Evolutionary conservation across 1,284 basidiomycete species (phyloP), one percentile per base, ranked within the genome.

Genomic region (Sanghuangporus weigelae): DNA sequence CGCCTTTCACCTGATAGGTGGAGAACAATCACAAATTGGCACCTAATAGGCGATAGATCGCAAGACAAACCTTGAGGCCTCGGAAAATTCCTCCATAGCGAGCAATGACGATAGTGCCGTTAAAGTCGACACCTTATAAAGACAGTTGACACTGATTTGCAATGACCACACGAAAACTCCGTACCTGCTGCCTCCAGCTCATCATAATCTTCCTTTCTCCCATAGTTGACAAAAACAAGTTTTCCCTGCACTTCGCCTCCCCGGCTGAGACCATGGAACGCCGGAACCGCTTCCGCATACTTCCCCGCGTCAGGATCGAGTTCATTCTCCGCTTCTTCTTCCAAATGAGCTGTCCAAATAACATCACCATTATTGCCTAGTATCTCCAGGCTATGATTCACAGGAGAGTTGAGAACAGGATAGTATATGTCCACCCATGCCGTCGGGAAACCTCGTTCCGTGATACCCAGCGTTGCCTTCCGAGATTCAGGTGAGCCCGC

Each of bases 361-460:
- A 81, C 70, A 16, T 74, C 71, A 0, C 84, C 86, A 48, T 84
- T 76, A 4, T 78, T 75, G 35, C 75, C 80, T 26, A 92, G 72
- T 44, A 93, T 84, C 60, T 85, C 79, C 1, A 93, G 74, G 60
- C 78, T 80, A 60, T 82, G 81, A 60, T 86, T 81, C 8, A 89
- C 76, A 2, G 90, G 85, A 1, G 84, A 89, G 74, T 95, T 92
- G 77, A 95, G 76, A 48, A 93, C 78, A 0, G 95, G 93, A 73
- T 88, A 94, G 75, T 95, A 95, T 49, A 81, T 78, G 69, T 92
- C 88, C 65, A 93, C 85, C 91, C 91, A 93, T 19, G 90, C 89
- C 3, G 77, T 77, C 0, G 90, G 86, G 35, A 71, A 72, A 23
- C 62, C 73, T 46, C 77, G 73, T 70, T 75, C 77, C 2, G 81